Evolutionary conservation across 2,329 filamentous ascomycete species (phyloP).

Genomic region (Diaporthe humulicola): DNA sequence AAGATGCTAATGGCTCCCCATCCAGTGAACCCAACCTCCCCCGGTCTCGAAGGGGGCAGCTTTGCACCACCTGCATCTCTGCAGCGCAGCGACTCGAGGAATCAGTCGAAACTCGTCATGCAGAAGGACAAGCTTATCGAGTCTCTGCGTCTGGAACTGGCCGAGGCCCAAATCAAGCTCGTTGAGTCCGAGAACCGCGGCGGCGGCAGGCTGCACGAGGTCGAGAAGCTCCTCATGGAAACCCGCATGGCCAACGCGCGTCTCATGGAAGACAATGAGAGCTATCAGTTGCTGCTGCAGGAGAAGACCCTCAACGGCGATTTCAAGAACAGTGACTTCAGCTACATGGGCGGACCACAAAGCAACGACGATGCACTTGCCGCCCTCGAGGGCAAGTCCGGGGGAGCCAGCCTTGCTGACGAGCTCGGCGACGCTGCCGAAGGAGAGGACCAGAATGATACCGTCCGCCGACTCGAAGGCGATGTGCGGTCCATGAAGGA

Average conservation of each 20-base stretch:
- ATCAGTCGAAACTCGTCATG: constrained; percentile 88
- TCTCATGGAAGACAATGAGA: constrained; percentile 98
- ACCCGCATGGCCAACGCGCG: constrained; percentile 95
- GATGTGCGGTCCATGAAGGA: constrained; percentile 87
- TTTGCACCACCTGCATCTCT: constrained; percentile 90
- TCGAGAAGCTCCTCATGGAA: constrained; percentile 92
- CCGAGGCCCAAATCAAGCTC: constrained; percentile 94
- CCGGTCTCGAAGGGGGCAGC: constrained; percentile 79
- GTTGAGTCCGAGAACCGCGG: constrained; percentile 95
- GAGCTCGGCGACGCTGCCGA: constrained; percentile 82
- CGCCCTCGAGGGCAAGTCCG: constrained; percentile 70
- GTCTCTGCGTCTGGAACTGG: constrained; percentile 89
- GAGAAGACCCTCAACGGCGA: constrained; percentile 97
- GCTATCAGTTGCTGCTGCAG: constrained; percentile 93
- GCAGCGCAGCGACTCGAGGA: constrained; percentile 88
- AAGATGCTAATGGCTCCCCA: constrained; percentile 23
- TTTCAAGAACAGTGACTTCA: constrained; percentile 85
- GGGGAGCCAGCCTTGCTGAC: constrained; percentile 79
- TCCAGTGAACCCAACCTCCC: constrained; percentile 67
- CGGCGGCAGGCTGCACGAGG: constrained; percentile 86
- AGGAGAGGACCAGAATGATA: constrained; percentile 65
- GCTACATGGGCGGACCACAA: constrained; percentile 70
- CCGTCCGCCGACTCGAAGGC: constrained; percentile 77
- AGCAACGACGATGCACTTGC: constrained; percentile 74
- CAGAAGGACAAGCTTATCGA: constrained; percentile 99